Evolutionary conservation across 495 filamentous ascomycete species (phyloP).

Genomic region (Podospora conica): DNA sequence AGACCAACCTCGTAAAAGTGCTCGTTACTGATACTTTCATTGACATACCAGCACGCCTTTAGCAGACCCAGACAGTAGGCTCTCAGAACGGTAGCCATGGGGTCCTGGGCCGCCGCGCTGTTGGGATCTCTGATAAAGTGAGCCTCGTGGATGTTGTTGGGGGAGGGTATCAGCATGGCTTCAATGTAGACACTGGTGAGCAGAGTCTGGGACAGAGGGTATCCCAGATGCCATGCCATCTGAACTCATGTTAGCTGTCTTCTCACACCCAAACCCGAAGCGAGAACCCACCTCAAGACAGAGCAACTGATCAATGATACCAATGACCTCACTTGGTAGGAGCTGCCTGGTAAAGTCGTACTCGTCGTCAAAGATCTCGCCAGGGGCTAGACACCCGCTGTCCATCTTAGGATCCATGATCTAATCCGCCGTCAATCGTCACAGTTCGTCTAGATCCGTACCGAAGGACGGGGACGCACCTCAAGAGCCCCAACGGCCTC

Average conservation of each 20-base stretch:
- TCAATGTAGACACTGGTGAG: conserved; percentile 95
- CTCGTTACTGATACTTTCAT: conserved; percentile 64
- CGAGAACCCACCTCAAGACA: conserved; percentile 68
- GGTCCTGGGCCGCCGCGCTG: conserved; percentile 28
- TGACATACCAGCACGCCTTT: conserved; percentile 76
- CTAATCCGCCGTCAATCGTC: conserved; percentile 37
- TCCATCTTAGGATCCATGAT: conserved; percentile 99
- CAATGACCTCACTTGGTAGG: conserved; percentile 72
- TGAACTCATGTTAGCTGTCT: conserved; percentile 28
- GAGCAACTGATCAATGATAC: conserved; percentile 90
- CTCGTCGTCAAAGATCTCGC: conserved; percentile 74
- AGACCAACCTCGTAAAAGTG: conserved; percentile 76
- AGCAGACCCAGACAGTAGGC: conserved; percentile 83
- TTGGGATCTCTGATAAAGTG: conserved; percentile 46
- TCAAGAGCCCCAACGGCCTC: conserved; percentile 93
- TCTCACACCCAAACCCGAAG: no score
- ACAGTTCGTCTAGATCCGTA: background rate
- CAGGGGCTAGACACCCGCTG: conserved; percentile 71
- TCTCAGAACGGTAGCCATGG: conserved; percentile 62
- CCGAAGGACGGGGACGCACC: conserved; percentile 48
- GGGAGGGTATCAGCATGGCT: conserved; percentile 65
- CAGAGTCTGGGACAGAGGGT: conserved; percentile 88
- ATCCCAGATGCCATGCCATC: conserved; percentile 96
- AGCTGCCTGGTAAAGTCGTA: conserved; percentile 72
- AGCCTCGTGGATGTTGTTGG: conserved; percentile 61